Conservation (phyloP, 768 basidiomycete genomes). For the Fistulinella prunicolor region DNA sequence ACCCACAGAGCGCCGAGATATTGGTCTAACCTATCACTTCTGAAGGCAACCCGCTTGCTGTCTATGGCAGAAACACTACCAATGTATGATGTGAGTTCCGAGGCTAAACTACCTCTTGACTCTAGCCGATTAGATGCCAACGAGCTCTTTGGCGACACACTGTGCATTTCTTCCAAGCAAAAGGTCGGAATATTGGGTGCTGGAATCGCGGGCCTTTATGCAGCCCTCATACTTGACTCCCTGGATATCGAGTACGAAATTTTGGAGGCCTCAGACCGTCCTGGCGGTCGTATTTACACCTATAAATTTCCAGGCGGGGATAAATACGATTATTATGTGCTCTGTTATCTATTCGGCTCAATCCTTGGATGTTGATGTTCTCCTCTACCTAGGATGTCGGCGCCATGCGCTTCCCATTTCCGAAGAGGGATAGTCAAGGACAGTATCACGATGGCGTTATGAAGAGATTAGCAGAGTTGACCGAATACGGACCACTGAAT, state of each 20-base stretch:
- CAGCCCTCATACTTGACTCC: conserved; percentile 44
- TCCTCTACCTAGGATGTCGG: conserved; percentile 32
- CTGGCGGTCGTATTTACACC: conserved; percentile 46
- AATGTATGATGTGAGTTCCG: too few relatives aligned
- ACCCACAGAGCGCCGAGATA: too few relatives aligned
- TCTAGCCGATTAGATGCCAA: too few relatives aligned
- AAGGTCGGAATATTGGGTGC: conserved; percentile 23
- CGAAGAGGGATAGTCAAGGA: conserved; percentile 13
- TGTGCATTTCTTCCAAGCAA: not conserved
- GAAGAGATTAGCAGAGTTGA: too few relatives aligned
- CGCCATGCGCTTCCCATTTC: conserved; percentile 39
- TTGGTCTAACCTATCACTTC: too few relatives aligned
- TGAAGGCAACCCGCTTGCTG: too few relatives aligned
- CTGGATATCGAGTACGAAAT: conserved; percentile 45
- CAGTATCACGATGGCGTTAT: conserved; percentile 19
- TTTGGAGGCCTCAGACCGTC: conserved; percentile 39
- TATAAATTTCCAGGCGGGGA: conserved; percentile 34
- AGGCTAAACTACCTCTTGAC: too few relatives aligned
- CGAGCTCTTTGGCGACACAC: not conserved
- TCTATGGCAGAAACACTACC: too few relatives aligned
- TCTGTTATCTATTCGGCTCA: conserved; percentile 37
- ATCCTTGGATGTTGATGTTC: not conserved
- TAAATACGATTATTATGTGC: too few relatives aligned
- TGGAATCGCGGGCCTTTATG: conserved; percentile 36
- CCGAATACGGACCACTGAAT: too few relatives aligned